Conservation (phyloP, 2,329 filamentous ascomycete species). For the Aspergillus japonicus region DNA sequence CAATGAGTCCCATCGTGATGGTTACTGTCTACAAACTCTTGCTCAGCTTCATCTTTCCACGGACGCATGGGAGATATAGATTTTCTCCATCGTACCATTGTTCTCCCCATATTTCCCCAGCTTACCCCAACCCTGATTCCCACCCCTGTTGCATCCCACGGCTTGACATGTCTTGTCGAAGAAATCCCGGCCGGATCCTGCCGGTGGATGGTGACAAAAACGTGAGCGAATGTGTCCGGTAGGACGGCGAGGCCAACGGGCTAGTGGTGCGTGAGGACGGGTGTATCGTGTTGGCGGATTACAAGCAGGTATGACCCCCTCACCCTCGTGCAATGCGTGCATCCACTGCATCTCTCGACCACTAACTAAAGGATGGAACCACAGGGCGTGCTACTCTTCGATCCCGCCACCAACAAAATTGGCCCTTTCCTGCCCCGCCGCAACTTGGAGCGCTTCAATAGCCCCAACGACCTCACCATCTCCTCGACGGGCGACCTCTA, state of each 20-base stretch:
- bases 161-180: no score
- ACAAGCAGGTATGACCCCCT: constrained; percentile 38
- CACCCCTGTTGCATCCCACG: no score
- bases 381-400: constrained; percentile 40
- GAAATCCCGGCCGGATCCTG: constrained; percentile 31
- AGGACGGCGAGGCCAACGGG: constrained; percentile 46
- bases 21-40: no score
- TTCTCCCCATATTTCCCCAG: no score
- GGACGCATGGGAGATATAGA: no score
- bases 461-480: constrained; percentile 44
- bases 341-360: background rate
- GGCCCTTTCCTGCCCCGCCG: constrained; percentile 32
- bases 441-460: constrained; percentile 47
- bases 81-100: no score
- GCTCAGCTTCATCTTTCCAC: no score
- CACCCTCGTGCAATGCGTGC: no score
- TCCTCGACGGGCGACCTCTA: constrained; percentile 41
- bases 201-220: constrained; percentile 32
- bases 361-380: background rate
- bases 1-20: no score
- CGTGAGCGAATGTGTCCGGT: constrained; percentile 32
- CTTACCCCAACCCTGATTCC: no score
- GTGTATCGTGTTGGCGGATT: constrained; percentile 41
- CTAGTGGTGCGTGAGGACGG: constrained; percentile 37
- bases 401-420: constrained; percentile 30